Evolutionary conservation across 176 grass and related monocot species (phyloP).

Genomic region (Typha latifolia): DNA sequence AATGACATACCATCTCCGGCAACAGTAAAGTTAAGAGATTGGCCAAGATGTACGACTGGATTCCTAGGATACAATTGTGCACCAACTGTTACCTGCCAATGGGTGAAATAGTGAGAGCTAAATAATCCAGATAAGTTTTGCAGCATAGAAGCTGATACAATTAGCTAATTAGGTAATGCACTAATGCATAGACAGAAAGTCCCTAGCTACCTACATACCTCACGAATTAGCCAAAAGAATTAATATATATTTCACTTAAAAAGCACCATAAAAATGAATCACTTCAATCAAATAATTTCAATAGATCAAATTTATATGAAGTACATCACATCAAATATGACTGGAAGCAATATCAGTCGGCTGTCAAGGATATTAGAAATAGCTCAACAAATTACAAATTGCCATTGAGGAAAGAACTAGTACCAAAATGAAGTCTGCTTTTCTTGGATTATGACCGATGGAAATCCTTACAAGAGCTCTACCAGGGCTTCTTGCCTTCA

Average conservation of each 20-base stretch:
- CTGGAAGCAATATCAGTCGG: background rate
- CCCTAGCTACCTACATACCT: too few species aligned
- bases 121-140: background rate
- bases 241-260: too few species aligned
- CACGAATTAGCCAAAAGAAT: too few species aligned
- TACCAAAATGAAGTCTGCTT: conserved; percentile 84
- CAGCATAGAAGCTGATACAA: background rate
- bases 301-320: too few species aligned
- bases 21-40: conserved; percentile 61
- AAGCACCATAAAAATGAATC: too few species aligned
- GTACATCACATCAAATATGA: too few species aligned
- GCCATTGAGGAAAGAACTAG: conserved; percentile 14
- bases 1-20: conserved; percentile 44
- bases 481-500: conserved; percentile 69
- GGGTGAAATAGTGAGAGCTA: conserved; percentile 4
- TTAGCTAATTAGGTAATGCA: background rate
- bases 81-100: conserved; percentile 70
- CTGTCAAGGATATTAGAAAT: background rate
- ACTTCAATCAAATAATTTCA: too few species aligned
- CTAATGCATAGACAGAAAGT: too few species aligned
- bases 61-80: conserved; percentile 54
- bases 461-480: conserved; percentile 70
- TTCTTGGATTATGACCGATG: conserved; percentile 48
- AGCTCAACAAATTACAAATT: background rate
- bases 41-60: conserved; percentile 51